Base-by-base conservation (phyloP, 1,284 basidiomycete species). In the Hemileia vastatrix region DNA sequence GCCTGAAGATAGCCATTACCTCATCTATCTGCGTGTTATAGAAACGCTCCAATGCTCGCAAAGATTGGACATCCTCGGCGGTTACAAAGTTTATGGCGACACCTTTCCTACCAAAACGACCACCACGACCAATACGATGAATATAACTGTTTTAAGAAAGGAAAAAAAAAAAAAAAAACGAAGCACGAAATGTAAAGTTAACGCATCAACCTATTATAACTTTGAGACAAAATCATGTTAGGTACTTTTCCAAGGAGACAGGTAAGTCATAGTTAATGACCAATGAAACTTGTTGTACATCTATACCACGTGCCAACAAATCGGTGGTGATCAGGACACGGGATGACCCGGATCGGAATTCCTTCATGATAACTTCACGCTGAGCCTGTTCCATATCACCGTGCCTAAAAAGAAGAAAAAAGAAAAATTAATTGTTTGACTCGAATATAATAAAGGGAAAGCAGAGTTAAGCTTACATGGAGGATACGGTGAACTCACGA, bases 321-420 rank as follows among this genome's bases (percentile, higher is more conserved):
- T 98, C 95, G 33, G 91, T 95, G 8, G 92, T 95, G 72, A 97
- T 96, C 62, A 96, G 81, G 21, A 95, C 92, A 71, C 91, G 89
- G 85, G 89, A 91, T 69, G 88, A 87, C 70, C 94, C 94, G 63
- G 86, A 84, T 66, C 95, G 85, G 83, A 99, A 99, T 77, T 99
- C 95, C 62, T 86, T 84, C 95, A 99, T 99, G 76, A 99, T 97
- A 33, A 91, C 88, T 69, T 99, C 95, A 67, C 94, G 86, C 77
- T 98, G 93, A 78, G 94, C 94, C 78, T 99, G 95, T 11, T 87
- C 88, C 94, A 97, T 97, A 77, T 98, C 94, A 64, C 95, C 95
- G 68, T 95, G 92, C 79, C 79, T 79, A 59, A 68, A 67, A 64
- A 71, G 52, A 63, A 1, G 23, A 24, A 24, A 48, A 76, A 64